Evolutionary conservation across 306 rosid genomes (phyloP), one percentile per base, ranked within the genome.

Genomic region (Medicago lupulina): DNA sequence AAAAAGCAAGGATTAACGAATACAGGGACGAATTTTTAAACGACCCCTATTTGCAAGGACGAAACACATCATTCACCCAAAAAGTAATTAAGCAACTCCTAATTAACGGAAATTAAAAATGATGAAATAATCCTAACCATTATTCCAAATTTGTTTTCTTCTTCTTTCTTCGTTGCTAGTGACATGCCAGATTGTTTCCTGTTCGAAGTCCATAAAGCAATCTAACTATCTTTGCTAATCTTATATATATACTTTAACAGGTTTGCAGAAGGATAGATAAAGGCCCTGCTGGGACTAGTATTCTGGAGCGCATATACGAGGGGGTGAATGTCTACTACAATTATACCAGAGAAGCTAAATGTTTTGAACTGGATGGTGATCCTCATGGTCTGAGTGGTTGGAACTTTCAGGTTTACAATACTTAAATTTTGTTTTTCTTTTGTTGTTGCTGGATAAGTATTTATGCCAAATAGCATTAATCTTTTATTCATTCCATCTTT

Each of bases 321-420:
- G 98, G 98, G 53, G 80, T 81, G 28, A 89, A 84, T 73, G 81
- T 90, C 60, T 90, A 83, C 86, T 90, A 93, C 81, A 90, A 89
- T 82, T 90, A 90, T 77, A 89, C 92, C 28, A 93, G 94, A 50
- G 81, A 58, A 61, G 86, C 73, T 70, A 81, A 86, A 64, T 89
- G 98, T 82, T 90, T 93, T 82, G 79, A 87, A 58, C 68, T 93
- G 73, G 90, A 89, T 83, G 96, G 89, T 63, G 86, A 79, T 73
- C 93, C 96, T 71, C 95, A 89, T 82, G 96, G 98, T 78, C 50
- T 87, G 80, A 76, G 71, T 77, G 98, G 98, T 43, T 90, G 98
- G 96, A 74, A 90, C 75, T 93, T 91, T 91, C 93, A 93, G 98
- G 98, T 93, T 76, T 21, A 16, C 38, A 31, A 31, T 49, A 62